Percentiles rank a stretch among this genome's conserved stretches.
These are phyloP conservation scores for Macrolepiota dolichaula DNA, from an alignment of 768 basidiomycete genomes.

Conservation along the genomic window DNA sequence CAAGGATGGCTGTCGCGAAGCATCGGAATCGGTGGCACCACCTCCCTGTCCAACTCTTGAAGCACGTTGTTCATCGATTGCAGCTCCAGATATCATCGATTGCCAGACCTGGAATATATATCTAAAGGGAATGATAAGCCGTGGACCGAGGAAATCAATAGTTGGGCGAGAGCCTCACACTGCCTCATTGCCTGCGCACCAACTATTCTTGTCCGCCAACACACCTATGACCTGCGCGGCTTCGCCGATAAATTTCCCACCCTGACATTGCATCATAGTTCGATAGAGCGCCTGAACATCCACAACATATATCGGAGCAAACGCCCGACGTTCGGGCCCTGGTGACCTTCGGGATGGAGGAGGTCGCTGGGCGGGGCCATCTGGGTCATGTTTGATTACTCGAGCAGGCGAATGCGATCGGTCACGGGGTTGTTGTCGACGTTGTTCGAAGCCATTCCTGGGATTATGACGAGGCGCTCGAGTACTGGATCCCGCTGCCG, in stretches of 20 bases:
- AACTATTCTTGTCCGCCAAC: constrained; percentile 28
- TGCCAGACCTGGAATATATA: constrained; percentile 41
- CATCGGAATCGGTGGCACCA: not conserved
- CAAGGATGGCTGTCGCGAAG: not conserved
- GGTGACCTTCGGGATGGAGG: not conserved
- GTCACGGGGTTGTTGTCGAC: not conserved
- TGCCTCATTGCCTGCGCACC: constrained; percentile 53
- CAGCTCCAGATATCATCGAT: constrained; percentile 39
- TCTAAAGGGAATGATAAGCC: constrained; percentile 20
- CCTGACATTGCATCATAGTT: constrained; percentile 33
- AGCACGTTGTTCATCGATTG: constrained; percentile 44
- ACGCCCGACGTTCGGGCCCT: not conserved
- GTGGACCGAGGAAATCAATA: not conserved
- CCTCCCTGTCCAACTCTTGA: constrained; percentile 8
- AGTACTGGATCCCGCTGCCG: not conserved
- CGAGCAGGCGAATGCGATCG: constrained; percentile 5
- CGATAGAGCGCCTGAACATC: constrained; percentile 36
- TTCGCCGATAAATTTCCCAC: constrained; percentile 18
- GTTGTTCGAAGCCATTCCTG: not conserved
- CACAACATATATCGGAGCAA: constrained; percentile 34
- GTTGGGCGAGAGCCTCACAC: constrained; percentile 27
- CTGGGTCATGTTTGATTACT: not conserved
- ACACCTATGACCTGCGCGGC: constrained; percentile 30
- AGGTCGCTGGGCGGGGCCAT: not conserved
- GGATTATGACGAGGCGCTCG: not conserved